A percentile compares a stretch with the other conserved stretches of the same genome.
These are phyloP conservation scores for Licmophora abbreviata DNA, from an alignment of 108 stramenopile species.

Conservation along the genomic window DNA sequence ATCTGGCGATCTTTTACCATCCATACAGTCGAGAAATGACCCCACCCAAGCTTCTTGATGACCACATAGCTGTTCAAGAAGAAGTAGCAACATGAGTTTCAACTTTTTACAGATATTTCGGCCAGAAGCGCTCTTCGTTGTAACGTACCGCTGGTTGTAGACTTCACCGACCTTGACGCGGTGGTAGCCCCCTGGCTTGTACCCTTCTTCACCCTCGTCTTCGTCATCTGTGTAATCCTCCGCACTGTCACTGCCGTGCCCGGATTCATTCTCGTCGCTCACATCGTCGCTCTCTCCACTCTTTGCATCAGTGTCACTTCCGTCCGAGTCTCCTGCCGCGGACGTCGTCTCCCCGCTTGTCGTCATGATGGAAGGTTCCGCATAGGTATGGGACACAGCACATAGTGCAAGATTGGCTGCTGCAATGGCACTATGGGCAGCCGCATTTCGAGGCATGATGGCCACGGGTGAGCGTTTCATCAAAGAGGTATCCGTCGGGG, in stretches of 20 bases:
- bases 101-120: background rate
- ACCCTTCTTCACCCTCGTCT: constrained; percentile 87
- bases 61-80: constrained; percentile 75
- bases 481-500: background rate
- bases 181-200: constrained; percentile 93
- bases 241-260: constrained; percentile 54
- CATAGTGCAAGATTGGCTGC: background rate
- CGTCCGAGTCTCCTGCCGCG: constrained; percentile 10
- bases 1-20: constrained; percentile 76
- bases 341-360: background rate
- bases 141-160: constrained; percentile 81
- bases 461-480: background rate
- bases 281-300: constrained; percentile 15
- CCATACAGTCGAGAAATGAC: constrained; percentile 99
- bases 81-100: background rate
- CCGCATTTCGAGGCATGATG: background rate
- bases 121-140: background rate
- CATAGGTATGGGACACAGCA: background rate
- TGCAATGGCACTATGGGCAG: background rate
- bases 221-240: constrained; percentile 94
- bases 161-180: constrained; percentile 91
- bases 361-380: background rate
- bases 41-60: constrained; percentile 98
- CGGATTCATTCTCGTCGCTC: constrained; percentile 16
- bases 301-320: constrained; percentile 15